Base-by-base conservation (phyloP, 2,329 filamentous ascomycete genomes). In the Macroventuria anomochaeta region DNA sequence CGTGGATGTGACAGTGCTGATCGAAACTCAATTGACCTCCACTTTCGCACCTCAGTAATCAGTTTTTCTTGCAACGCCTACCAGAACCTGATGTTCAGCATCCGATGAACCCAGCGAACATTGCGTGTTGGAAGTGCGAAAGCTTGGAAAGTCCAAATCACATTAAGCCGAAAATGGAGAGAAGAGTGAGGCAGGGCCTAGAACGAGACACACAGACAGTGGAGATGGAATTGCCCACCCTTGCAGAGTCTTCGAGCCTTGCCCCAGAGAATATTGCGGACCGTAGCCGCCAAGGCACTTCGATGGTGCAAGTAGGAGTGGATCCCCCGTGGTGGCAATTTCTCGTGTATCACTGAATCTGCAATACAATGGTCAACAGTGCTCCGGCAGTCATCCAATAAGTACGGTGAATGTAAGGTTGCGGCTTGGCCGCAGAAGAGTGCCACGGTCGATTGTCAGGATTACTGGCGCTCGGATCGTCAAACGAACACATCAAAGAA, bases 131-230 rank as follows among this genome's bases (percentile, higher is more conserved):
- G 38, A 13, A 15, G 25, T 21, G 12, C 12, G 2, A 8, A 15
- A 5, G 11, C 44, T 46, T 40, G 15, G 17, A 39, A 20, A 32
- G 41, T 18, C 34, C 7, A 36, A 32, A 15, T 26, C 26, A n/a
- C 39, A 46, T 49, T 3, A 10, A 18, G 21, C 38, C 17, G 21
- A 39, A 39, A 5, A 23, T 31, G n/a, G 34, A 20, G 29, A 21
- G 10, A 13, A 3, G 26, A 17, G n/a, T 10, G 13, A 15, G 26
- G 13, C 7, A 33, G n/a, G 44, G 26, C 6, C 32, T 38, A 47
- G 43, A 43, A 23, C 34, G 26, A 26, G 17, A 13, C 26, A 53
- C 44, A 54, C 39, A 21, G 51, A 54, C 40, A 49, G 44, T 54
- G 51, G 51, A 48, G 39, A 49, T 34, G 12, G 21, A 20, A 36